These are phyloP conservation scores for Fusarium newnesense DNA, from an alignment of 2,329 filamentous ascomycete genomes.

Conservation along the genomic window DNA sequence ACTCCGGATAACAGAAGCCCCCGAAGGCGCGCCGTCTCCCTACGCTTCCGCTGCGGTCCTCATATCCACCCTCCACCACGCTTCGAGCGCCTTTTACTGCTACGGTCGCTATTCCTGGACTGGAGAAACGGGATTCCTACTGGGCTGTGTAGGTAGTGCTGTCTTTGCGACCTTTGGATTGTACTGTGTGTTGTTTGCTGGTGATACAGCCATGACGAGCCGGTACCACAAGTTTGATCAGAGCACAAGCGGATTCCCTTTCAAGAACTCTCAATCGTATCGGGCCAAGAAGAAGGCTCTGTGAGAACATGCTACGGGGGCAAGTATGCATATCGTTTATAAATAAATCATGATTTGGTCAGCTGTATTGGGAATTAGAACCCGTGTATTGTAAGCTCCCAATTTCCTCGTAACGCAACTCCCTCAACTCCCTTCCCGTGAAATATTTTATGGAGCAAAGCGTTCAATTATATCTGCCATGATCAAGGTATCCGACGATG, in stretches of 20 bases:
- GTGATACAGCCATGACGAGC: constrained; percentile 51
- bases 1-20: constrained; percentile 15
- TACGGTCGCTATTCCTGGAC: constrained; percentile 73
- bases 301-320: constrained; percentile 13
- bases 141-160: constrained; percentile 68
- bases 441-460: constrained; percentile 33
- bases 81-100: constrained; percentile 69
- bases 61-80: constrained; percentile 75
- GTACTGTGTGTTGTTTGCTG: constrained; percentile 51
- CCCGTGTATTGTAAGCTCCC: constrained; percentile 11
- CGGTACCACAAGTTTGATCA: constrained; percentile 52
- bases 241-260: constrained; percentile 53
- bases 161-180: constrained; percentile 66
- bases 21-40: constrained; percentile 61
- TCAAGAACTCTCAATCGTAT: constrained; percentile 52
- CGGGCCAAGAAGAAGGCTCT: constrained; percentile 52
- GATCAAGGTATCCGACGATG: too few relatives aligned
- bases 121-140: constrained; percentile 66
- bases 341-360: constrained; percentile 28
- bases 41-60: constrained; percentile 74
- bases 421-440: constrained; percentile 40
- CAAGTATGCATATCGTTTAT: not conserved
- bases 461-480: not conserved
- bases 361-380: constrained; percentile 1
- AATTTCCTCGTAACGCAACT: constrained; percentile 33